A percentile compares a stretch with the other conserved stretches of the same genome.
These are phyloP conservation scores for Chalciporus pseudorubinellus DNA, from an alignment of 768 basidiomycete genomes.

Conservation along the genomic window DNA sequence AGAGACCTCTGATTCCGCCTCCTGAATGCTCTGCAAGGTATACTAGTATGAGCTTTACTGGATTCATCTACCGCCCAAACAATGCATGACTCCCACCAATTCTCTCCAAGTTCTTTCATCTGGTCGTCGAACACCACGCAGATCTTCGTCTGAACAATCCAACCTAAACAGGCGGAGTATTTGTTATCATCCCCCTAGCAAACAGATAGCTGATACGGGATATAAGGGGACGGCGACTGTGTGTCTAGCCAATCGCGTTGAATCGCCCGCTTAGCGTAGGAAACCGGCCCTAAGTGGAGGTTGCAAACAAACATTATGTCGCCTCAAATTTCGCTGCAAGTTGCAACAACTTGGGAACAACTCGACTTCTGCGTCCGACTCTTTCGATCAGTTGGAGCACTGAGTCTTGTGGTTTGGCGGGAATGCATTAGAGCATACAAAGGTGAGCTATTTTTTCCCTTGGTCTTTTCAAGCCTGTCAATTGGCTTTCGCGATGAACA, in stretches of 20 bases:
- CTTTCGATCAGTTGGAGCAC: no score
- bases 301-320: no score
- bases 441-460: slow-evolving; percentile 14
- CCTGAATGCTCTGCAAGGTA: background rate
- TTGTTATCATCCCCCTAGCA: background rate
- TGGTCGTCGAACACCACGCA: background rate
- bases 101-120: background rate
- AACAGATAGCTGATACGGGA: background rate
- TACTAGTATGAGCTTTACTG: no score
- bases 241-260: no score
- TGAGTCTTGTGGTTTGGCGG: no score
- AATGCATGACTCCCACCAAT: background rate
- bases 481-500: slow-evolving; percentile 48
- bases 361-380: no score
- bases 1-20: background rate
- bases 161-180: background rate
- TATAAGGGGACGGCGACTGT: background rate
- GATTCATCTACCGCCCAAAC: background rate
- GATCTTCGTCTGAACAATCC: background rate
- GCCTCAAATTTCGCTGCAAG: no score
- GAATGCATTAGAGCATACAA: background rate
- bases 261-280: no score
- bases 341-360: no score
- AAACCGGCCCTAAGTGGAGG: no score
- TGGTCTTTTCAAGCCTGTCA: background rate